phyloP scores from a whole-genome alignment of 2,329 filamentous ascomycete genomes.

The Sarocladiaceae sp. region DNA sequence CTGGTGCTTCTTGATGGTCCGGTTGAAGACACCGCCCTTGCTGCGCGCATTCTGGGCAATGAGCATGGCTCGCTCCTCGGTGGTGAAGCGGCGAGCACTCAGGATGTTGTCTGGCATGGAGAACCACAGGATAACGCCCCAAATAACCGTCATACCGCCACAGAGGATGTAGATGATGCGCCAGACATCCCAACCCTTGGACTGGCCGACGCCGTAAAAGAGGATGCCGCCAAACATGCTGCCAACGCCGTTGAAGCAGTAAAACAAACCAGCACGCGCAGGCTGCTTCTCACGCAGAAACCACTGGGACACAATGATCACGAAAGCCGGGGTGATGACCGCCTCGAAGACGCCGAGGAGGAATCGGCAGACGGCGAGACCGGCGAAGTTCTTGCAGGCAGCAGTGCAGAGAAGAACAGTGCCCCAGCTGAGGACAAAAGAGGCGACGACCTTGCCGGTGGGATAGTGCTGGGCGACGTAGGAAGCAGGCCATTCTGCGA shows the following conservation, averaged over 20 bases:
- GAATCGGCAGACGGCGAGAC: constrained; percentile 33
- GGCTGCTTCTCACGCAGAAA: constrained; percentile 36
- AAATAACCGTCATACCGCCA: constrained; percentile 36
- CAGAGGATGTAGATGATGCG: constrained; percentile 45
- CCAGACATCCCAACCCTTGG: constrained; percentile 34
- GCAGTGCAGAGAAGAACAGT: constrained; percentile 33
- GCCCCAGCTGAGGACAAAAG: constrained; percentile 23
- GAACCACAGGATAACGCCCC: constrained; percentile 33
- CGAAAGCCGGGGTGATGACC: constrained; percentile 37
- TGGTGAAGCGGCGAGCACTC: constrained; percentile 9
- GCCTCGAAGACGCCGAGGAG: constrained; percentile 38
- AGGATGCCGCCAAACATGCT: constrained; percentile 35
- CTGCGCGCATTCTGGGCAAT: constrained; percentile 53
- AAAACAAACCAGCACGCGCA: constrained; percentile 30
- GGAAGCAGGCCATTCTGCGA: constrained; percentile 15
- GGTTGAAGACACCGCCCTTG: constrained; percentile 29
- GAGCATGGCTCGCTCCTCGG: constrained; percentile 28
- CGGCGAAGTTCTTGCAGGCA: constrained; percentile 29
- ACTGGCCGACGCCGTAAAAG: constrained; percentile 44
- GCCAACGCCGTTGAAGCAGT: constrained; percentile 13
- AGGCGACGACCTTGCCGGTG: constrained; percentile 23
- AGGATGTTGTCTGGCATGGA: constrained; percentile 33
- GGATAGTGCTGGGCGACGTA: constrained; percentile 23
- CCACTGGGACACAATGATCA: constrained; percentile 32
- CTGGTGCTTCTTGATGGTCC: constrained; percentile 30